A percentile compares a stretch with the other conserved stretches of the same genome.
Evolutionary conservation across 2,329 filamentous ascomycete species (phyloP).

Genomic region (Xylariomycetidae sp.): DNA sequence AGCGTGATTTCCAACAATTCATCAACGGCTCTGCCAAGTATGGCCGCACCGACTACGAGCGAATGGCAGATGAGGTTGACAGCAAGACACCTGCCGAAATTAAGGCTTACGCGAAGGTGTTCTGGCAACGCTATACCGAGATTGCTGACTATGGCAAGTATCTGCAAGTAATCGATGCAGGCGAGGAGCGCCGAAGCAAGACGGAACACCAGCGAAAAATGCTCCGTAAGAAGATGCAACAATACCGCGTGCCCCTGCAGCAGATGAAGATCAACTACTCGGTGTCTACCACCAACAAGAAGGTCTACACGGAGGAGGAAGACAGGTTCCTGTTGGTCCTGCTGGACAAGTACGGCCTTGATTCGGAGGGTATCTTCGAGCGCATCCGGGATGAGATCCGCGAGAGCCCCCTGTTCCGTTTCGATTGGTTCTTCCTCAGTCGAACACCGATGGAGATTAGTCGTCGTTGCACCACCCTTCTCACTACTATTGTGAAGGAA

Average conservation of each 20-base stretch:
- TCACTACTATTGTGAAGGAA: constrained; percentile 91
- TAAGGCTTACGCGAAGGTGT: constrained; percentile 85
- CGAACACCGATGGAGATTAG: constrained; percentile 89
- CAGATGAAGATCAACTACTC: constrained; percentile 99
- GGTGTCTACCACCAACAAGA: constrained; percentile 98
- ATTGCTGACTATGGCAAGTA: constrained; percentile 86
- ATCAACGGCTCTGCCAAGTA: constrained; percentile 92
- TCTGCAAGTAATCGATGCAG: constrained; percentile 82
- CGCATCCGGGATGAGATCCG: constrained; percentile 96
- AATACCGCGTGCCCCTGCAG: constrained; percentile 95
- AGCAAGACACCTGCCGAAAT: constrained; percentile 83
- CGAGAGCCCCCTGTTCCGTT: constrained; percentile 89
- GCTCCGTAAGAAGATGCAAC: constrained; percentile 88
- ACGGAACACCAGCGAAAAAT: constrained; percentile 90
- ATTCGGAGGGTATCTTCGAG: constrained; percentile 85
- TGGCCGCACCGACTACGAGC: constrained; percentile 77
- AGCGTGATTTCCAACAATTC: constrained; percentile 96
- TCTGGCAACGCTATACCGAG: constrained; percentile 92
- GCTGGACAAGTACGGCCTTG: constrained; percentile 85
- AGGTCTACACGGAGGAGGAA: constrained; percentile 98
- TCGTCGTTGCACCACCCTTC: constrained; percentile 84
- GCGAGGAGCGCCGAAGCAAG: constrained; percentile 83
- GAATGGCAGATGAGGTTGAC: constrained; percentile 84
- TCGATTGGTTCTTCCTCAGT: constrained; percentile 99
- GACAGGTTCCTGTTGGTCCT: constrained; percentile 92